phyloP scores from a whole-genome alignment of 768 basidiomycete genomes.

The Boletus speciosus region DNA sequence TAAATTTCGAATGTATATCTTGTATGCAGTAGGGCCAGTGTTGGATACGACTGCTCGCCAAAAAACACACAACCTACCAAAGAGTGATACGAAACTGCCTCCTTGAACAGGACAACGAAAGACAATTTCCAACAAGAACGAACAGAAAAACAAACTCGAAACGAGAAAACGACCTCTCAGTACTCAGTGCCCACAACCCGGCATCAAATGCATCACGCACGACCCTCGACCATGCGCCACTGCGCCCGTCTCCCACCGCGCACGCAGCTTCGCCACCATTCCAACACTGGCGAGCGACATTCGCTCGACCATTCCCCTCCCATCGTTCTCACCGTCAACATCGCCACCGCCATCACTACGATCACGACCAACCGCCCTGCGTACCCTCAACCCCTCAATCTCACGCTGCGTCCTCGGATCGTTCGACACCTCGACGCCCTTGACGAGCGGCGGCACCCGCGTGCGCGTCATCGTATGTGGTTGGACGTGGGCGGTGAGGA shows the following conservation, averaged over 20 bases:
- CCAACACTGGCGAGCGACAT: constrained; percentile 8
- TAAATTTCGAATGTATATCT: background rate
- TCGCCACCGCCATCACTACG: background rate
- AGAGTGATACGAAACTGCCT: background rate
- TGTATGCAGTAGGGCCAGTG: too few relatives aligned
- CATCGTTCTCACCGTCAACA: background rate
- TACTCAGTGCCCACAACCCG: too few relatives aligned
- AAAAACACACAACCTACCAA: too few relatives aligned
- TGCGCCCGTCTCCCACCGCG: constrained; percentile 16
- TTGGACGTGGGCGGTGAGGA: constrained; percentile 3
- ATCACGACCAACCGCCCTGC: background rate
- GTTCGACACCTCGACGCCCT: constrained; percentile 1
- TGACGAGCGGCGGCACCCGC: background rate
- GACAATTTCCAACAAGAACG: background rate
- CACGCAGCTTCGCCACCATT: constrained; percentile 21
- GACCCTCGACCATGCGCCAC: background rate
- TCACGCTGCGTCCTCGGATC: constrained; percentile 6
- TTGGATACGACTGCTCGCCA: too few relatives aligned
- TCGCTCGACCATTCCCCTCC: background rate
- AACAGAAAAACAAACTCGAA: background rate
- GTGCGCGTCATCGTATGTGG: background rate
- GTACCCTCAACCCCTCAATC: constrained; percentile 3
- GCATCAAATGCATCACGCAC: background rate
- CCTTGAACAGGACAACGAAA: background rate
- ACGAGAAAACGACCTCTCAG: background rate